phyloP scores from a whole-genome alignment of 2,329 filamentous ascomycete genomes.

The Fonsecaea pugnacius region DNA sequence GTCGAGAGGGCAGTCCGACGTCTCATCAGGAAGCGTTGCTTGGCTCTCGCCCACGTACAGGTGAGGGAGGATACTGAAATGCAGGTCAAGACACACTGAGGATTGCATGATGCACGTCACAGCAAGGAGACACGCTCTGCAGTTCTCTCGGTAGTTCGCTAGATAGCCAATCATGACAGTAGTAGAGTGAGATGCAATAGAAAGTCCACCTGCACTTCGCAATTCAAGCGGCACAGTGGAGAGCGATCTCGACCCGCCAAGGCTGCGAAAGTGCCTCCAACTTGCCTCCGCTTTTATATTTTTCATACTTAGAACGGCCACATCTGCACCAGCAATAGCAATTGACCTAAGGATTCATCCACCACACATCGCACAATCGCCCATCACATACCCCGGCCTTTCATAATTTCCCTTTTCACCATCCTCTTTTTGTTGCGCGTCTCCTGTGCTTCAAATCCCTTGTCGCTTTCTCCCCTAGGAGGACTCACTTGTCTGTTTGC shows the following conservation, averaged over 20 bases:
- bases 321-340: slow-evolving; percentile 10
- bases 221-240: slow-evolving; percentile 4
- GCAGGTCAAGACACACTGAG: not conserved
- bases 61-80: not conserved
- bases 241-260: slow-evolving; percentile 10
- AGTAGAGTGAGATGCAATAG: not conserved
- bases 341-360: slow-evolving; percentile 14
- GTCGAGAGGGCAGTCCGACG: not conserved
- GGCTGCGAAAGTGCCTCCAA: slow-evolving; percentile 16
- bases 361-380: slow-evolving; percentile 11
- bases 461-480: not conserved
- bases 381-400: slow-evolving; percentile 5
- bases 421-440: slow-evolving; percentile 1
- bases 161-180: not conserved
- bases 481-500: slow-evolving; percentile 8
- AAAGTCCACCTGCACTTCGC: not conserved
- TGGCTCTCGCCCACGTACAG: not conserved
- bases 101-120: not conserved
- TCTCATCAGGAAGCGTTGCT: not conserved
- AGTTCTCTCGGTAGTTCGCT: not conserved
- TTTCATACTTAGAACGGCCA: slow-evolving; percentile 15
- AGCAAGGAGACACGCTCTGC: not conserved
- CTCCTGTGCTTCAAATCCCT: not conserved
- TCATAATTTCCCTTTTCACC: slow-evolving; percentile 11
- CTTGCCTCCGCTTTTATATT: slow-evolving; percentile 21